Base-by-base conservation (phyloP, 208 protist species). In the Leptomonas pyrrhocoris region DNA sequence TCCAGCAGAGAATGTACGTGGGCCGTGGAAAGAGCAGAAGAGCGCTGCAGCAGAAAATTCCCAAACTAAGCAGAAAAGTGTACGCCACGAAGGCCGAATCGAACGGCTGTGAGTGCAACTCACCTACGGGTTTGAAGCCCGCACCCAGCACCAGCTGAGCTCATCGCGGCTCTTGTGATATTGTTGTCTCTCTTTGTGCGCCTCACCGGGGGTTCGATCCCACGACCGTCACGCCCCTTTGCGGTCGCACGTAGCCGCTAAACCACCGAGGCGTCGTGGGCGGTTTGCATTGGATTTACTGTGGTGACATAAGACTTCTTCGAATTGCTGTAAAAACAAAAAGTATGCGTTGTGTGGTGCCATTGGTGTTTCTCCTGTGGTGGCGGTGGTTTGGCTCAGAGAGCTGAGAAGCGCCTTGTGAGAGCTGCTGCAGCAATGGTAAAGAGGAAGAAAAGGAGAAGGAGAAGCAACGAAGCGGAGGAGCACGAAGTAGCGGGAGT, bases 121-220 rank as follows among this genome's bases (percentile, higher is more conserved):
- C 90, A 89, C 90, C 90, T 93, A 94, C 88, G 88, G 88, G 88
- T 94, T 94, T 94, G 88, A 94, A 94, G 88, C 88, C 88, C 88
- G 88, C 88, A 91, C 88, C 88, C 88, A 94, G 88, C 88, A 94
- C 88, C 88, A 94, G 88, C 88, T 94, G 81, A 91, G 88, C 85
- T 90, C 85, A 91, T 94, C 83, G 83, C 83, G 79, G 85, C 85
- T 77, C 88, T 49, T n/a, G n/a, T n/a, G n/a, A n/a, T n/a, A n/a
- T n/a, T n/a, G n/a, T n/a, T n/a, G 18, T 40, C 18, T 66, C 23
- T 55, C 12, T 49, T 73, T 65, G n/a, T 55, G 9, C 4, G 2
- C 9, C 13, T 0, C 12, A 3, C 8, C 28, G 43, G 19, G 63
- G 72, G 54, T 65, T 85, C 61, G 80, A 85, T 79, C 80, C 72